Base-by-base conservation (phyloP, 495 filamentous ascomycete species). In the Entonaema liquescens region DNA sequence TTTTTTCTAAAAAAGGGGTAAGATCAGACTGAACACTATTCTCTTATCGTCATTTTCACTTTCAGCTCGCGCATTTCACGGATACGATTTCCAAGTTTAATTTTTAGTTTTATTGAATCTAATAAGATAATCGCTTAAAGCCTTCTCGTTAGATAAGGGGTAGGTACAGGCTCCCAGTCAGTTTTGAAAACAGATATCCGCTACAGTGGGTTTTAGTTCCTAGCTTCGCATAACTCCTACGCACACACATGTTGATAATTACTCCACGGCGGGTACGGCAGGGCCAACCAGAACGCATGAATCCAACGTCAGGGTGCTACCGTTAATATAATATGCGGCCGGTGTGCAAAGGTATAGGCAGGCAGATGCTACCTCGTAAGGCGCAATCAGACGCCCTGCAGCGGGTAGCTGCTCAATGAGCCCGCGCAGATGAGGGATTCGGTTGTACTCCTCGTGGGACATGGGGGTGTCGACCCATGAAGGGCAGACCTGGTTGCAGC, bases 391-490 rank as follows among this genome's bases (percentile, higher is more conserved):
- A 28, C 67, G 52, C 21, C 62, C 62, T 1, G 44, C 15, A 42
- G 72, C 6, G 13, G 63, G 25, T 3, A 71, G 12, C 15, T 33
- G 38, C 36, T 70, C 59, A 21, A 71, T 35, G 0, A 71, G 12
- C 50, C 56, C 36, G 1, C 47, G 58, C 21, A 42, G 56, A 42
- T 71, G 42, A 2, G 67, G 67, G 12, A 61, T 29, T 50, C 67
- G 66, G 11, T 44, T n/a, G 28, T 57, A 65, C 28, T 74, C 72
- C 29, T 74, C 72, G 19, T 79, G 77, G 6, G 81, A 76, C 71
- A 86, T 79, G 3, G 81, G 80, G 0, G 82, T 84, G 7, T 74
- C 57, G 5, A 83, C 76, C 75, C 82, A 85, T 0, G 76, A 73
- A 0, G 76, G 73, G n/a, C 64, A 74, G 19, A 78, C 63, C 35